These are phyloP conservation scores for Exobasidium cylindrosporum DNA, from an alignment of 1,284 basidiomycete genomes.

Conservation along the genomic window DNA sequence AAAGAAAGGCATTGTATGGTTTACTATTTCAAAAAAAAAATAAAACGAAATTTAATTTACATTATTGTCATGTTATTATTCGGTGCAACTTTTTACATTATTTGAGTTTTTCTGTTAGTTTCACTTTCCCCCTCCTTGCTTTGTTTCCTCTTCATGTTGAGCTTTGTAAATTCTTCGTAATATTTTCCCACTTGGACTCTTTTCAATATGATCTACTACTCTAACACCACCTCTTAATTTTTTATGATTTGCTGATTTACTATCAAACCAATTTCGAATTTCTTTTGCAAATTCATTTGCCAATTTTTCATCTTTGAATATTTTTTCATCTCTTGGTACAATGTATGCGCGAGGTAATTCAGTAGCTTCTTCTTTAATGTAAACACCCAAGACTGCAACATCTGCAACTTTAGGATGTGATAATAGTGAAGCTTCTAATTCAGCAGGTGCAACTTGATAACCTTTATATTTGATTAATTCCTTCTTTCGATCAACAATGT, in stretches of 20 bases:
- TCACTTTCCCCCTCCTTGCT: constrained; percentile 3
- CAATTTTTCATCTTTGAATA: constrained; percentile 31
- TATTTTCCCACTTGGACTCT: constrained; percentile 51
- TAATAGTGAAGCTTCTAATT: constrained; percentile 31
- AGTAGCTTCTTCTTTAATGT: constrained; percentile 47
- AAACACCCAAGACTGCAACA: constrained; percentile 40
- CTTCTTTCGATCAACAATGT: constrained; percentile 48
- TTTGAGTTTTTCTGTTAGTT: too few species aligned
- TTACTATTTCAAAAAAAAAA: too few species aligned
- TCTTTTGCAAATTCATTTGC: constrained; percentile 34
- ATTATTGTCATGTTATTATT: too few species aligned
- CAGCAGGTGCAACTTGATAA: constrained; percentile 46
- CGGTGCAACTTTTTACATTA: too few species aligned
- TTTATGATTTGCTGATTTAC: constrained; percentile 55
- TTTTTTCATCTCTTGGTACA: constrained; percentile 28
- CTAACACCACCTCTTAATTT: constrained; percentile 52
- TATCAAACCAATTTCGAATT: constrained; percentile 47
- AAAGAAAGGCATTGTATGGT: too few species aligned
- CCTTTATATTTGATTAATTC: constrained; percentile 52
- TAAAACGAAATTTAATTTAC: too few species aligned
- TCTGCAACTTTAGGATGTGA: constrained; percentile 26
- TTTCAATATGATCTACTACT: constrained; percentile 42
- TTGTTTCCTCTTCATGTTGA: background rate
- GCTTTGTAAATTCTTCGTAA: constrained; percentile 30
- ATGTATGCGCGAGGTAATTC: constrained; percentile 57